These are phyloP conservation scores for Orbilia brochopaga DNA, from an alignment of 2,329 filamentous ascomycete species.

Conservation along the genomic window DNA sequence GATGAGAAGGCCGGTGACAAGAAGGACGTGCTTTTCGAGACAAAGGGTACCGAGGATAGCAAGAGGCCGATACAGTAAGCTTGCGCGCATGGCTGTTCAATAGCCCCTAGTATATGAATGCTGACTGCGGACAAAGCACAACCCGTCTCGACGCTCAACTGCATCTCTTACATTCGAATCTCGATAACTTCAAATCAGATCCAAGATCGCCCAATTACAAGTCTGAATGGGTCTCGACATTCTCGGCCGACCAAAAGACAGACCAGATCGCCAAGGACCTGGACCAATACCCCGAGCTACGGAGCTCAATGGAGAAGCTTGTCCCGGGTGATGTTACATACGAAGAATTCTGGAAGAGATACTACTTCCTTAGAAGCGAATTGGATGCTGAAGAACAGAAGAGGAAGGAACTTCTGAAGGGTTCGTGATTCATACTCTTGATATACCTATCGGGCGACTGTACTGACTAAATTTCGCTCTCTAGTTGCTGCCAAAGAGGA, in stretches of 20 bases:
- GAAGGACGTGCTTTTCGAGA: conserved; percentile 78
- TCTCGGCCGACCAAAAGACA: conserved; percentile 84
- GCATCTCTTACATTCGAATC: conserved; percentile 87
- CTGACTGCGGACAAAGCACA: conserved; percentile 59
- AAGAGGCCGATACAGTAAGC: conserved; percentile 82
- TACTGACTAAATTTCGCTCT: conserved; percentile 20
- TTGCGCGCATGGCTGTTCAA: background rate
- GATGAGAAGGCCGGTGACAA: conserved; percentile 56
- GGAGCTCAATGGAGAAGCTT: conserved; percentile 88
- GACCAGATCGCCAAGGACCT: conserved; percentile 80
- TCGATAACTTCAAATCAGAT: conserved; percentile 82
- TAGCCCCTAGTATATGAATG: conserved; percentile 1
- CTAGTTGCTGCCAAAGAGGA: conserved; percentile 62
- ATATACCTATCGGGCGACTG: background rate
- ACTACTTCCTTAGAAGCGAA: conserved; percentile 91
- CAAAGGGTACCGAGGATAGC: conserved; percentile 80
- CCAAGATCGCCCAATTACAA: conserved; percentile 77
- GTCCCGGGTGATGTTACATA: conserved; percentile 95
- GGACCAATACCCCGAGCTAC: conserved; percentile 82
- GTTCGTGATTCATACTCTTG: conserved; percentile 62
- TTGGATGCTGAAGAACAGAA: conserved; percentile 92
- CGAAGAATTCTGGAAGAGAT: conserved; percentile 86
- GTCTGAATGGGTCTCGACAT: conserved; percentile 70
- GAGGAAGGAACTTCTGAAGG: conserved; percentile 86
- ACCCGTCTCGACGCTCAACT: conserved; percentile 94